Base-by-base conservation (phyloP, 805 yeast genomes). In the Hanseniaspora hatyaiensis region DNA sequence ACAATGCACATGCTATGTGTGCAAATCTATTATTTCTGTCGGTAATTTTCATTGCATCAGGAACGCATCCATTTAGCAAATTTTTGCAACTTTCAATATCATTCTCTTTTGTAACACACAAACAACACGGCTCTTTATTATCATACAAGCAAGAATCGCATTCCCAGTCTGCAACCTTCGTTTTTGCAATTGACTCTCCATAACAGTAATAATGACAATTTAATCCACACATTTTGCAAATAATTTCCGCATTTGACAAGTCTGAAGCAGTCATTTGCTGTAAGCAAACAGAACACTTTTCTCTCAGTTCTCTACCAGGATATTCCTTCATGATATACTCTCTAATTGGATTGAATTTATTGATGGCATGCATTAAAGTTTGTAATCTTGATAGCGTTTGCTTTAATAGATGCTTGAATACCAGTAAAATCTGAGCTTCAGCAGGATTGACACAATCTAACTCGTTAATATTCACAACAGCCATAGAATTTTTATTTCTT, bases 121-220 rank as follows among this genome's bases (percentile, higher is more conserved):
- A 57, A 59, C 96, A 86, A 2, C 71, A 62, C 57, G 82, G 80
- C 18, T 71, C 65, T 0, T 79, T 72, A 2, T 78, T 69, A 41
- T 78, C 81, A 57, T 85, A 84, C 4, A 77, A 68, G 58, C 96
- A 87, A 1, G 78, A 69, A 55, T 85, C 94, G 64, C 96, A 87
- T 22, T 70, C 64, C 96, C 96, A 86, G 49, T 71, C 72, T 29
- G 58, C 41, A 19, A 50, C 26, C 52, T 48, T 34, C 1, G 53
- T 52, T 2, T 47, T 43, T 6, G 71, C 59, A 19, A 30, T n/a
- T 5, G 31, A 22, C 37, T 48, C 40, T 0, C 94, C 95, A 57
- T 78, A 80, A 56, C 95, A 87, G 0, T 71, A 60, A 2, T 73
- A 66, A 59, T 87, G 96, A 2, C 80, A 85, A 47, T 69, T 70